These are phyloP conservation scores for Syzygium malaccense DNA, from an alignment of 441 rosid species.

Conservation along the genomic window DNA sequence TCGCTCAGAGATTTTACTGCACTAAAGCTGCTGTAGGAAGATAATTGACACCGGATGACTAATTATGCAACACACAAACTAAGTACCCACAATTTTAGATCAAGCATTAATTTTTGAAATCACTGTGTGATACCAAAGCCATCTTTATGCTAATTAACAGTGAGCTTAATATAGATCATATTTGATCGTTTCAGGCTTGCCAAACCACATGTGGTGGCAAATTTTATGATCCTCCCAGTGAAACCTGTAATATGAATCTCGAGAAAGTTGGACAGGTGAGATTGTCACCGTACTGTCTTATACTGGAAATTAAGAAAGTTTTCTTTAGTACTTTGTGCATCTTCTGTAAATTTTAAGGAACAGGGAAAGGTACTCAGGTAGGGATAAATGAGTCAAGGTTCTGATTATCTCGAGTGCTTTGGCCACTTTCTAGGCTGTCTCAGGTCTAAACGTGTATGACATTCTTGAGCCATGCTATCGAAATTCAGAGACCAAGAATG, in stretches of 20 bases:
- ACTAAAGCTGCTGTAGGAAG: neutral
- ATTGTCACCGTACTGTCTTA: neutral
- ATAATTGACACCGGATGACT: neutral
- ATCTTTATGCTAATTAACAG: neutral
- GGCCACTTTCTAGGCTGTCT: neutral
- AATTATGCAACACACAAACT: neutral
- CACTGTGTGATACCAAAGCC: neutral
- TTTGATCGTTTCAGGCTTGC: slow-evolving; percentile 1
- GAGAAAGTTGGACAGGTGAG: neutral
- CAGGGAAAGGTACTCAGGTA: neutral
- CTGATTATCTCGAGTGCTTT: neutral
- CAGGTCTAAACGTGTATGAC: neutral
- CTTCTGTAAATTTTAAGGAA: neutral
- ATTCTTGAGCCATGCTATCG: slow-evolving; percentile 8
- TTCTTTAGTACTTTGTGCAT: neutral
- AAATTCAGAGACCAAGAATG: neutral
- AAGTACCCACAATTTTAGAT: neutral
- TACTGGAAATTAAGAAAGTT: neutral
- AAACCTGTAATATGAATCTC: neutral
- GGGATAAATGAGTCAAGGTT: neutral
- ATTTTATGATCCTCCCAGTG: neutral
- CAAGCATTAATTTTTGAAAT: neutral
- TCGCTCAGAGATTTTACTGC: neutral
- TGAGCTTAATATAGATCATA: neutral
- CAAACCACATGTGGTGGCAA: slow-evolving; percentile 3